These are phyloP conservation scores for Phoenix dactylifera DNA, from an alignment of 176 grass and related monocot species.

Conservation along the genomic window DNA sequence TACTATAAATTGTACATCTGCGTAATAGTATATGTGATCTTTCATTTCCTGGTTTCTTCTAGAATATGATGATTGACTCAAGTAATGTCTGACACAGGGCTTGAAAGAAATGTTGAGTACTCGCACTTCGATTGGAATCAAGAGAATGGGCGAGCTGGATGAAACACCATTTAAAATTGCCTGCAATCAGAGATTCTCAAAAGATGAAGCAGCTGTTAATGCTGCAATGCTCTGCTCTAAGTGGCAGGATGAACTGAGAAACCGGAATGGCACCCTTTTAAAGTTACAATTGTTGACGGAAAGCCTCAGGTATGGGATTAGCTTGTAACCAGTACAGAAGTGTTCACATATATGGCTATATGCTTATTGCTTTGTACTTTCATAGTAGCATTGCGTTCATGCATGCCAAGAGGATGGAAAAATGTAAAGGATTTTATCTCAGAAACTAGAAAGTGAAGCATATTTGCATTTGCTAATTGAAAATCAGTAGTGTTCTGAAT, in stretches of 20 bases:
- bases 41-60: too few species aligned
- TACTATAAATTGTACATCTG: slow-evolving; percentile 5
- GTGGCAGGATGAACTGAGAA: slow-evolving; percentile 28
- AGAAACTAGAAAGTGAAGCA: too few species aligned
- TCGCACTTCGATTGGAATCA: slow-evolving; percentile 18
- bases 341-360: too few species aligned
- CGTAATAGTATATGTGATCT: not conserved
- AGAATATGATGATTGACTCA: too few species aligned
- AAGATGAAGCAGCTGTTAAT: slow-evolving; percentile 1
- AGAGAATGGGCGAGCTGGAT: slow-evolving; percentile 34
- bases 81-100: not conserved
- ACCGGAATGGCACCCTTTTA: slow-evolving; percentile 33
- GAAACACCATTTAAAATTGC: slow-evolving; percentile 17
- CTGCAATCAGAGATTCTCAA: slow-evolving; percentile 18
- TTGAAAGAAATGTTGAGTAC: not conserved
- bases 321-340: too few species aligned
- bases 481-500: too few species aligned
- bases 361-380: too few species aligned
- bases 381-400: too few species aligned
- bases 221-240: slow-evolving; percentile 11
- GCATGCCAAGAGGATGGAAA: too few species aligned
- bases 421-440: too few species aligned
- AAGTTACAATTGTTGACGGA: slow-evolving; percentile 13
- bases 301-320: slow-evolving; percentile 4
- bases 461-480: too few species aligned